Base-by-base conservation (phyloP, 2,329 filamentous ascomycete species). In the Leptographium lundbergii region DNA sequence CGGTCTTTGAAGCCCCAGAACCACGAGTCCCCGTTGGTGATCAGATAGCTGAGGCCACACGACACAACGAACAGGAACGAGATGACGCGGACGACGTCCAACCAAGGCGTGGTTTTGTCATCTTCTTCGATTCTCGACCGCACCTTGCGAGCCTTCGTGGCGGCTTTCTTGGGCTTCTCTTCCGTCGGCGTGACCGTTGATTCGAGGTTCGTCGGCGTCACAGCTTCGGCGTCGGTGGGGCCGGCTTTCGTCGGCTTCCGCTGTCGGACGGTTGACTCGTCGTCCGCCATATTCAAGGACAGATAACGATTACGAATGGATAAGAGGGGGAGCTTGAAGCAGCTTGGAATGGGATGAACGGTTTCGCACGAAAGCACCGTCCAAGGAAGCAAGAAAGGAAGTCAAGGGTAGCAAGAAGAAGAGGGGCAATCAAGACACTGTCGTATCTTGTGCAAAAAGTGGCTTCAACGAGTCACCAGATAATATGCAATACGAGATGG, bases 41-140 rank as follows among this genome's bases (percentile, higher is more conserved):
- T 77, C 63, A 91, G 81, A 72, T 91, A 92, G 73, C 87, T 91
- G 58, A 91, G 75, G 22, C 81, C 84, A 66, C 79, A 82, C 27
- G 83, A 88, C 54, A 85, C 80, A 51, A 89, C 65, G 39, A 86
- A 64, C 17, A 91, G 71, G 58, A 88, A 88, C 36, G 79, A 79
- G 53, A 91, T 67, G 34, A 91, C 78, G 36, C 88, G 85, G 61
- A 90, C 71, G 57, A 88, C 70, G 69, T 92, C 89, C 39, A 90
- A 73, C 72, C 73, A 78, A 13, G 73, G 73, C 61, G 69, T 75
- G 65, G 77, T 77, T 27, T 66, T 66, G 53, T 91, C 86, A 68
- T 91, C 87, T 27, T 86, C 81, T 60, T 87, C 82, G 63, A 72
- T 64, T 56, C 66, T 66, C 39, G 70, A 22, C 32, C 55, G 54